Base-by-base conservation (phyloP, 2,329 filamentous ascomycete species). In the Chrysosporium keratinophilum region DNA sequence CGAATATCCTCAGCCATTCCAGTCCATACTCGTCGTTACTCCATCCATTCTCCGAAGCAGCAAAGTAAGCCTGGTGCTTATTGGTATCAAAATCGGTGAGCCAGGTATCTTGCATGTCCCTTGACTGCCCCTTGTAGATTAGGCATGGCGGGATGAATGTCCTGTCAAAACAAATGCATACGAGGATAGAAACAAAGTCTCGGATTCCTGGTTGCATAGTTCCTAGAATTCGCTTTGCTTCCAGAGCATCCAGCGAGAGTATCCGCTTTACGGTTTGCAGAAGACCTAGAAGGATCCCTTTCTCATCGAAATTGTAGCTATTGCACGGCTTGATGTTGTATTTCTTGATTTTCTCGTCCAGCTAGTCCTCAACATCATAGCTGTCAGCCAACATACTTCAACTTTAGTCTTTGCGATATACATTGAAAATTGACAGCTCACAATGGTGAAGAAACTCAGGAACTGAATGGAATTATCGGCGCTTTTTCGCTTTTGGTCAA, bases 251-350 rank as follows among this genome's bases (percentile, higher is more conserved):
- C 20, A 42, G 44, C 2, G n/a, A 33, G 20, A 56, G 14, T 35
- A 56, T 56, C 19, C 23, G 5, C 33, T 56, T 56, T 9, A 54
- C 1, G 14, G 34, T 44, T 12, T 54, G 10, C n/a, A 37, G 5
- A 9, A 54, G 9, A 15, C 15, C 37, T 45, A 55, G 17, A 28
- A 48, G 12, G 23, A 52, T 43, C 12, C 17, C 54, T 56, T 56
- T 56, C 34, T 56, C 44, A 56, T 56, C 31, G 28, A 53, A 56
- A 43, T 56, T 56, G 14, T 54, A 56, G 1, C 20, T 56, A 48
- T 56, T 56, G 12, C 11, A 3, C 15, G 35, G 28, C 12, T 33
- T 17, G 49, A 54, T 48, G 0, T 50, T 6, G 35, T 54, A 54
- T 40, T 54, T 14, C 2, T 39, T 33, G 11, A 54, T 56, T 14